These are phyloP conservation scores for Salvia sclarea DNA, from an alignment of 305 asterid genomes.

Conservation along the genomic window DNA sequence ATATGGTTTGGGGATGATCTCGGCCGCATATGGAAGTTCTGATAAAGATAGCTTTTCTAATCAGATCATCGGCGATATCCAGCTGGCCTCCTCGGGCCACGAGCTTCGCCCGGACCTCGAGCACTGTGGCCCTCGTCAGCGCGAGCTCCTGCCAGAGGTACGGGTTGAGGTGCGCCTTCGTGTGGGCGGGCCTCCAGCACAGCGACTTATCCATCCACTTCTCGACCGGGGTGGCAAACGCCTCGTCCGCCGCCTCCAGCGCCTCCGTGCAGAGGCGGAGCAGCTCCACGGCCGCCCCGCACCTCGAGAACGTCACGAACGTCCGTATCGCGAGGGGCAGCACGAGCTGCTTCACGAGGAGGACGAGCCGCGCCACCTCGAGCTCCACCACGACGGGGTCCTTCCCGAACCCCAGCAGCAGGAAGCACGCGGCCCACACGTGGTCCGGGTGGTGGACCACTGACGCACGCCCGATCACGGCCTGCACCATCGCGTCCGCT, in stretches of 20 bases:
- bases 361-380: constrained; percentile 56
- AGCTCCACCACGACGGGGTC: constrained; percentile 72
- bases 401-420: constrained; percentile 65
- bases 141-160: constrained; percentile 90
- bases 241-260: constrained; percentile 73
- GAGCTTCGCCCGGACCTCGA: constrained; percentile 76
- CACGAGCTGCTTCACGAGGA: constrained; percentile 63
- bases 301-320: constrained; percentile 66
- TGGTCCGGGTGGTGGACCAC: constrained; percentile 57
- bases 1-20: constrained; percentile 72
- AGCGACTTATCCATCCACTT: constrained; percentile 75
- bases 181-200: constrained; percentile 73
- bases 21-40: constrained; percentile 75
- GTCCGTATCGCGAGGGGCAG: constrained; percentile 69
- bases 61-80: constrained; percentile 77
- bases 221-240: constrained; percentile 71
- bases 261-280: constrained; percentile 78
- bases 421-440: constrained; percentile 80
- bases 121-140: constrained; percentile 63
- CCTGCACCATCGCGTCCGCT: constrained; percentile 66
- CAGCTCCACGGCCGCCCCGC: constrained; percentile 69
- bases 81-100: constrained; percentile 82
- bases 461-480: constrained; percentile 52
- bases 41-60: constrained; percentile 70
- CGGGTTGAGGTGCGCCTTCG: constrained; percentile 77